Percentiles rank a stretch among this genome's conserved stretches.
These are phyloP conservation scores for Podaxis mareebaensis DNA, from an alignment of 768 basidiomycete genomes.

Conservation along the genomic window DNA sequence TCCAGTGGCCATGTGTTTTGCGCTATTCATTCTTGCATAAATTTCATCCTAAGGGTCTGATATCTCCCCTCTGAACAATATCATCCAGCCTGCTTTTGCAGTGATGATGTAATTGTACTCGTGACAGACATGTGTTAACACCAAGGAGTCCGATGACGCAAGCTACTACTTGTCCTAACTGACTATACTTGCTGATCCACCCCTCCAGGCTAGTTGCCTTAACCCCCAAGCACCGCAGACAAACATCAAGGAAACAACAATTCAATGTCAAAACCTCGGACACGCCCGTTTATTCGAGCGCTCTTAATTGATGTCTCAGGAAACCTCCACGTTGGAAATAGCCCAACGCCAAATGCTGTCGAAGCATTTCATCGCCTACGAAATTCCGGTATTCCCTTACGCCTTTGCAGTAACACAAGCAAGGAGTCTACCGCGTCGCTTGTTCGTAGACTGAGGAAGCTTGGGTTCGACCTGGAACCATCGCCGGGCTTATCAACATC, in stretches of 20 bases:
- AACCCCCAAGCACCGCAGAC: background rate
- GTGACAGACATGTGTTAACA: no score
- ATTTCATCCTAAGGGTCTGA: no score
- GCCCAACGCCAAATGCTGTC: slow-evolving; percentile 49
- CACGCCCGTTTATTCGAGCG: slow-evolving; percentile 44
- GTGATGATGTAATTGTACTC: no score
- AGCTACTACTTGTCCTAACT: no score
- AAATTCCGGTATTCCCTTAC: slow-evolving; percentile 39
- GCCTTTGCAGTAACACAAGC: slow-evolving; percentile 69
- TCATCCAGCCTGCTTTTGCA: no score
- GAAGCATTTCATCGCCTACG: slow-evolving; percentile 41
- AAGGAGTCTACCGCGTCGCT: slow-evolving; percentile 57
- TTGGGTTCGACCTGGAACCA: slow-evolving; percentile 49
- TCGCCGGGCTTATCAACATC: background rate
- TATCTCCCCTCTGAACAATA: no score
- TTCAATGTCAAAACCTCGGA: background rate
- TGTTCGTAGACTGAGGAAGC: slow-evolving; percentile 38
- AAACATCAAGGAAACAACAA: background rate
- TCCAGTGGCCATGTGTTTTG: no score
- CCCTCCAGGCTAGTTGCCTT: background rate
- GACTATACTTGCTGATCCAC: background rate
- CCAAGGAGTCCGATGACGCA: no score
- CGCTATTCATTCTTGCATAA: no score
- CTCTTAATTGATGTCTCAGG: slow-evolving; percentile 71
- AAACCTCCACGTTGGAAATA: slow-evolving; percentile 57